A percentile compares a stretch with the other conserved stretches of the same genome.
Conservation (phyloP, 306 rosid genomes). For the Biancaea sappan region DNA sequence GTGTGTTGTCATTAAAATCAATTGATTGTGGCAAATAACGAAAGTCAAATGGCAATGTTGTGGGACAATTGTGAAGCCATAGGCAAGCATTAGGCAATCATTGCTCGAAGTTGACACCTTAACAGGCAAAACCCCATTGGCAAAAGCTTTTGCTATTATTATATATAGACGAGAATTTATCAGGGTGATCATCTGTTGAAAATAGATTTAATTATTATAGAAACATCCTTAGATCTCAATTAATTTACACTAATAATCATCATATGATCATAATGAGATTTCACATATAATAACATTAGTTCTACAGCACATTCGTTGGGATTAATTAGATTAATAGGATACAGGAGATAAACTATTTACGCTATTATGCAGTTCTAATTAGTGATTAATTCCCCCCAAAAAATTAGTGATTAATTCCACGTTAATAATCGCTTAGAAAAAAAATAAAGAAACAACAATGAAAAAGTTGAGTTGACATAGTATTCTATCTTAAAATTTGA, state of each 20-base stretch:
- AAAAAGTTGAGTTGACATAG: no score
- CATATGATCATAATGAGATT: neutral
- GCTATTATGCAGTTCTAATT: no score
- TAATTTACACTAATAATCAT: neutral
- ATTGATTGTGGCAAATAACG: no score
- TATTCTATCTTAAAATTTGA: neutral
- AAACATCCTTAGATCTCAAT: neutral
- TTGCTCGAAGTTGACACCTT: neutral
- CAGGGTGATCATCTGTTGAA: neutral
- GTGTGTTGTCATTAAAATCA: no score
- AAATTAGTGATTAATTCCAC: no score
- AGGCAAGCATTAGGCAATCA: neutral
- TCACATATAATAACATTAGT: neutral
- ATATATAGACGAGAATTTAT: neutral
- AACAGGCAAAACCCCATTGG: neutral
- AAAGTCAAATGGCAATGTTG: no score
- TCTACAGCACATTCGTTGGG: neutral
- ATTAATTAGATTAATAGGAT: no score
- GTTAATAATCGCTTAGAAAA: no score
- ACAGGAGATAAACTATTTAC: no score
- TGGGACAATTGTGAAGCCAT: no score
- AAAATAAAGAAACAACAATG: neutral
- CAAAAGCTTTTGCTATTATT: neutral
- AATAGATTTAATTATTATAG: neutral
- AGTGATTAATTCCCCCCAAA: no score